Conservation (phyloP, 2,329 filamentous ascomycete species). For the Colletotrichum sp. region DNA sequence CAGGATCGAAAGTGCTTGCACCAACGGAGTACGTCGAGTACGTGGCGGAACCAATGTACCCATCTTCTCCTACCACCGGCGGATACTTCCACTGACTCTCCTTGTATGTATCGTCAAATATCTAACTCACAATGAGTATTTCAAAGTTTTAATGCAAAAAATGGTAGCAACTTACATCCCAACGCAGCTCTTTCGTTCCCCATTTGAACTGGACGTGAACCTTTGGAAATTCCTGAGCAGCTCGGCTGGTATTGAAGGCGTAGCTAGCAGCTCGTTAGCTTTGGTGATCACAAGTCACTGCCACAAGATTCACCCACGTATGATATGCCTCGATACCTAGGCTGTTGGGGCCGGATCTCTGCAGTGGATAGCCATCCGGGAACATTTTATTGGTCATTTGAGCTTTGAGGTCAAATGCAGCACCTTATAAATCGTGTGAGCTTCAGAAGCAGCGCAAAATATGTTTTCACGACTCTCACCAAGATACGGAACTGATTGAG, state of each 20-base stretch:
- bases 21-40: conserved; percentile 22
- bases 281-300: background rate
- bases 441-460: background rate
- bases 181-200: conserved; percentile 21
- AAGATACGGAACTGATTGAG: conserved; percentile 35
- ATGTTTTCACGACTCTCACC: conserved; percentile 16
- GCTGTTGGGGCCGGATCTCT: conserved; percentile 1
- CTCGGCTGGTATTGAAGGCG: conserved; percentile 12
- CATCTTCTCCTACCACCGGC: conserved; percentile 27
- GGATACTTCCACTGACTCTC: conserved; percentile 31
- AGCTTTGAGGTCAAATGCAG: conserved; percentile 10
- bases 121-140: conserved; percentile 3
- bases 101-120: conserved; percentile 27
- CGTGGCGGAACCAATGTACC: conserved; percentile 30
- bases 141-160: fast-evolving
- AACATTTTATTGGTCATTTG: conserved; percentile 13
- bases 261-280: background rate
- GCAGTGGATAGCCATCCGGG: background rate
- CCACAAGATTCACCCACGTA: background rate
- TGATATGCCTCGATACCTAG: conserved; percentile 5
- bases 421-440: background rate
- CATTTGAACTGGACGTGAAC: conserved; percentile 10
- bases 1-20: conserved; percentile 21
- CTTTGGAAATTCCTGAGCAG: conserved; percentile 24
- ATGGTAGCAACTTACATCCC: conserved; percentile 10